Conservation (phyloP, 805 yeast species). For the Ogataea dorogensis region DNA sequence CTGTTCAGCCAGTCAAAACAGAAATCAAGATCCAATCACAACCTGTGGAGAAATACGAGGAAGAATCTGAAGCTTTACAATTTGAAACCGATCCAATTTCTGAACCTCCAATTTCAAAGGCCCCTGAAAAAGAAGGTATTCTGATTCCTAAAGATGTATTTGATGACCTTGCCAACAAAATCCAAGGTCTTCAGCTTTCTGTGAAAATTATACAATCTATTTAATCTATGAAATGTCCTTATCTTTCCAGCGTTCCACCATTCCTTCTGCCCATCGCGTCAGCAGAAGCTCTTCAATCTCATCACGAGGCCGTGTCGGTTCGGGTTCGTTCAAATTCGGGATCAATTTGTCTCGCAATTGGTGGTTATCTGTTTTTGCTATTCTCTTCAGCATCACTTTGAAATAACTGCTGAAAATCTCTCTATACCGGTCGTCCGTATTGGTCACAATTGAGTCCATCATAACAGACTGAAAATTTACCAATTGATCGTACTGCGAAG, state of each 20-base stretch:
- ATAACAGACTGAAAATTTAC: slow-evolving; percentile 39
- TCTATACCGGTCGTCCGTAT: slow-evolving; percentile 28
- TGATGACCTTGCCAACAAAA: slow-evolving; percentile 15
- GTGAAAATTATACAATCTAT: slow-evolving; percentile 10
- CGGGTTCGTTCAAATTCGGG: slow-evolving; percentile 20
- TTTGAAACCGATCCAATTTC: background rate
- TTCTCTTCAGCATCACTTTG: slow-evolving; percentile 30
- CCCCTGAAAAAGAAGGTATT: background rate
- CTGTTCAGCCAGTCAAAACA: slow-evolving; percentile 2
- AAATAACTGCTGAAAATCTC: slow-evolving; percentile 32
- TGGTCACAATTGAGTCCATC: slow-evolving; percentile 28
- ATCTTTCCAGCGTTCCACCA: slow-evolving; percentile 22
- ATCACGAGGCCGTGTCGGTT: slow-evolving; percentile 26
- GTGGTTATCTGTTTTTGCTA: slow-evolving; percentile 31
- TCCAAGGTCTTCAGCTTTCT: slow-evolving; percentile 14
- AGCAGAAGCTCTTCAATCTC: slow-evolving; percentile 44
- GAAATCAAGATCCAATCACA: too few relatives aligned
- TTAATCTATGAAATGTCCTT: slow-evolving; percentile 2
- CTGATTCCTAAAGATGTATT: slow-evolving; percentile 6
- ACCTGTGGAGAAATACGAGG: too few relatives aligned
- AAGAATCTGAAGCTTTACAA: too few relatives aligned
- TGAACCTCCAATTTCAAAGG: background rate
- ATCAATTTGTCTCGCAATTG: slow-evolving; percentile 27
- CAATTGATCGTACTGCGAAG: slow-evolving; percentile 48
- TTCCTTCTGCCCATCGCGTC: slow-evolving; percentile 49